phyloP scores from a whole-genome alignment of 2,329 filamentous ascomycete genomes.

The Verticillium tricorpus region DNA sequence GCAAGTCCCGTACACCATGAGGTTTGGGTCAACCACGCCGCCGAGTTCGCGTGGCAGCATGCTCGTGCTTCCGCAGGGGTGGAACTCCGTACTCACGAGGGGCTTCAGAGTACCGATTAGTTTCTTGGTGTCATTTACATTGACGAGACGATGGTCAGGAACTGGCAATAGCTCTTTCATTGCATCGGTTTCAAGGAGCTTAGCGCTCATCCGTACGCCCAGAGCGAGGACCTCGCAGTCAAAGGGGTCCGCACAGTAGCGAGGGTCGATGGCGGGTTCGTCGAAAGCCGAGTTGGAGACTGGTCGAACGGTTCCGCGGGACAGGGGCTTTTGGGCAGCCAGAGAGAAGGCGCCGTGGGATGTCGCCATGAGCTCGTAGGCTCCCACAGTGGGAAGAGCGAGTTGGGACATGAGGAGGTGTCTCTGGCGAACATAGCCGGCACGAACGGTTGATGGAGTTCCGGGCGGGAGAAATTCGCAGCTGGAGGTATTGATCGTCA shows the following conservation, averaged over 20 bases:
- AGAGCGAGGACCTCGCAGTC: slow-evolving; percentile 26
- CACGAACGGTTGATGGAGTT: too few species aligned
- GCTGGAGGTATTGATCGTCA: slow-evolving; percentile 19
- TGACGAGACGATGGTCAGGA: too few species aligned
- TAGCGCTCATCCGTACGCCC: slow-evolving; percentile 19
- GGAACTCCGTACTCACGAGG: slow-evolving; percentile 26
- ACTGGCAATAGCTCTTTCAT: too few species aligned
- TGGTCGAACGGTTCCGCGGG: slow-evolving; percentile 36
- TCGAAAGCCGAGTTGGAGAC: slow-evolving; percentile 29
- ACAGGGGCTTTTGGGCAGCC: slow-evolving; percentile 34
- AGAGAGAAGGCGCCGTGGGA: slow-evolving; percentile 26
- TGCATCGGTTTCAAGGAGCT: slow-evolving; percentile 20
- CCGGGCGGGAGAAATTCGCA: slow-evolving; percentile 11
- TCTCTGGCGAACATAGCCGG: not conserved
- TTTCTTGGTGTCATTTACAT: too few species aligned
- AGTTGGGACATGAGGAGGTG: slow-evolving; percentile 16
- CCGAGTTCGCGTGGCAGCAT: slow-evolving; percentile 40
- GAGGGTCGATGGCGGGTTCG: slow-evolving; percentile 34
- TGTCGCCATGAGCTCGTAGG: slow-evolving; percentile 23
- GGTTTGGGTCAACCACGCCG: slow-evolving; percentile 36
- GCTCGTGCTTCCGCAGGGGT: slow-evolving; percentile 39
- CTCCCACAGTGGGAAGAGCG: slow-evolving; percentile 15
- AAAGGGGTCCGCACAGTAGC: slow-evolving; percentile 37
- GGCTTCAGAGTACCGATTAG: not conserved
- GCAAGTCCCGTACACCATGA: slow-evolving; percentile 43